These are phyloP conservation scores for Penium margaritaceum DNA, from an alignment of 139 green algal species.

Conservation along the genomic window DNA sequence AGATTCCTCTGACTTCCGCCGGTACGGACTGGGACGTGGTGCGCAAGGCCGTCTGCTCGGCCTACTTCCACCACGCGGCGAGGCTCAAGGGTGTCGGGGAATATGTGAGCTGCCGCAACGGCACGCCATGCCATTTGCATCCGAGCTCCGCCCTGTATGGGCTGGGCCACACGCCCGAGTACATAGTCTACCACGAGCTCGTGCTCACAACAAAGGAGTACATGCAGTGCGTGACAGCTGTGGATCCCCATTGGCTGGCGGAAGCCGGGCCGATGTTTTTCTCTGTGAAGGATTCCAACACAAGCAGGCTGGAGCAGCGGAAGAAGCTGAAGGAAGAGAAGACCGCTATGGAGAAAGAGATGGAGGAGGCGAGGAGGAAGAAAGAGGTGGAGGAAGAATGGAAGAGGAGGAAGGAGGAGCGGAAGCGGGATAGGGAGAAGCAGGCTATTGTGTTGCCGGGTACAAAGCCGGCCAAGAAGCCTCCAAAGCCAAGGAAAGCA, in stretches of 20 bases:
- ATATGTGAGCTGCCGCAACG: slow-evolving; percentile 79
- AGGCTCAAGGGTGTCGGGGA: slow-evolving; percentile 90
- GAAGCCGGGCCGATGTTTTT: slow-evolving; percentile 98
- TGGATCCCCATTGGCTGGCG: slow-evolving; percentile 93
- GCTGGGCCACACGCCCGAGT: slow-evolving; percentile 86
- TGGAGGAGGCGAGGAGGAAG: slow-evolving; percentile 68
- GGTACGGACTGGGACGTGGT: slow-evolving; percentile 87
- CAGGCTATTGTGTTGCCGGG: slow-evolving; percentile 68
- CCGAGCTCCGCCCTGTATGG: slow-evolving; percentile 83
- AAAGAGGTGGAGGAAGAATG: slow-evolving; percentile 48
- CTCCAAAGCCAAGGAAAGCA: no score
- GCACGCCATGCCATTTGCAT: slow-evolving; percentile 82
- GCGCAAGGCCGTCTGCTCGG: slow-evolving; percentile 87
- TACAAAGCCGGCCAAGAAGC: no score
- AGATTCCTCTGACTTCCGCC: slow-evolving; percentile 59
- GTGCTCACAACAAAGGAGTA: slow-evolving; percentile 96
- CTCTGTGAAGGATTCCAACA: slow-evolving; percentile 77
- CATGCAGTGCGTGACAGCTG: slow-evolving; percentile 95
- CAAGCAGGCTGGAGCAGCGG: slow-evolving; percentile 67
- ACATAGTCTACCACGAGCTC: slow-evolving; percentile 94
- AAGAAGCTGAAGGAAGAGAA: slow-evolving; percentile 67
- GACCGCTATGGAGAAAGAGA: slow-evolving; percentile 51
- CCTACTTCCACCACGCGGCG: slow-evolving; percentile 93
- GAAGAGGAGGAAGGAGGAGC: slow-evolving; percentile 44
- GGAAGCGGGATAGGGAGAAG: slow-evolving; percentile 49